Evolutionary conservation across 495 filamentous ascomycete species (phyloP).

Genomic region (Neurospora hispaniola): DNA sequence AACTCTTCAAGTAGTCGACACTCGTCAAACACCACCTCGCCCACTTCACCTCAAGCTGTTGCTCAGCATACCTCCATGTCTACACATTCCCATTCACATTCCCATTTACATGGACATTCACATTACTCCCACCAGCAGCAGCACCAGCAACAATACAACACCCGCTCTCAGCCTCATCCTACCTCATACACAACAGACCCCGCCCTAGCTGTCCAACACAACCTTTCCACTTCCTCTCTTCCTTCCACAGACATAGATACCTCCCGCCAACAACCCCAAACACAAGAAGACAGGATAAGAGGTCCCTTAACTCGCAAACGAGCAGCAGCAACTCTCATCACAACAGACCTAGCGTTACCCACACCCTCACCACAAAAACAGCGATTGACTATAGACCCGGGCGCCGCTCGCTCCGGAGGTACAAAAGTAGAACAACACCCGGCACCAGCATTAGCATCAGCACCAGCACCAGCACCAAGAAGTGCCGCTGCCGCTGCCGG

Average conservation of each 20-base stretch:
- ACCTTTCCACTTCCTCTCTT: no score
- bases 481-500: no score
- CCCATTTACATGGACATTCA: not conserved
- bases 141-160: not conserved
- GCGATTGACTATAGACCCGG: not conserved
- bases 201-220: not conserved
- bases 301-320: constrained; percentile 31
- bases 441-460: no score
- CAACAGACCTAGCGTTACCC: not conserved
- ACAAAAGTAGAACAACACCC: no score
- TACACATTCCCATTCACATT: not conserved
- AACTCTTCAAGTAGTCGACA: not conserved
- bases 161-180: not conserved
- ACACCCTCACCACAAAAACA: not conserved
- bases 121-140: not conserved
- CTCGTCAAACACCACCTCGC: not conserved
- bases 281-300: not conserved
- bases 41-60: not conserved
- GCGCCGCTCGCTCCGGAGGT: no score
- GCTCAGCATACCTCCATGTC: not conserved
- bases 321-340: constrained; percentile 9
- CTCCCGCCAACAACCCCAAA: not conserved
- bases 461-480: no score
- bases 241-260: not conserved
- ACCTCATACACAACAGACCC: not conserved